These are phyloP conservation scores for Irpex rosettiformis DNA, from an alignment of 1,284 basidiomycete species.

Conservation along the genomic window DNA sequence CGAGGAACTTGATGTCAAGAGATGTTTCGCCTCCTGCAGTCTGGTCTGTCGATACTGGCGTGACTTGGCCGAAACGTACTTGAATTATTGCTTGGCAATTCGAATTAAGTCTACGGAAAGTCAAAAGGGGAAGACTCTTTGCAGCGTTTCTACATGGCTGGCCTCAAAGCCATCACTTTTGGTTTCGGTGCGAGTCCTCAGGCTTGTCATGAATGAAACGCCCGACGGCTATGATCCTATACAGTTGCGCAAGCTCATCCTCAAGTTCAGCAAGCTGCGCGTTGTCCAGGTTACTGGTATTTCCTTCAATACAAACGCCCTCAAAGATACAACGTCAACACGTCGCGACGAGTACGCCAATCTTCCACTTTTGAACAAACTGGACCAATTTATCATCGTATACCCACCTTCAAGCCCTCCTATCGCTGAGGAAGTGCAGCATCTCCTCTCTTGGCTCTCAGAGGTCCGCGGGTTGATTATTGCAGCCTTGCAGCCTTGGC, in stretches of 20 bases:
- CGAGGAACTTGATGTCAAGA: background rate
- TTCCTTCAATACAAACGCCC: background rate
- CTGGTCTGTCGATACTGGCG: background rate
- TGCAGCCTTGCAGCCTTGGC: too few relatives aligned
- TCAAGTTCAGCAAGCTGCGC: background rate
- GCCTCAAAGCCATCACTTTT: background rate
- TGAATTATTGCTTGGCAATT: background rate
- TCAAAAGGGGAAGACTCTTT: background rate
- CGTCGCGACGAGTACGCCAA: background rate
- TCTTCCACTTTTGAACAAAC: background rate
- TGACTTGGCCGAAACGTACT: background rate
- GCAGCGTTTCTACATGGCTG: background rate
- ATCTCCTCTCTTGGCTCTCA: background rate
- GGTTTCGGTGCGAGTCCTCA: background rate
- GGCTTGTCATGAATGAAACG: background rate
- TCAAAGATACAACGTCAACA: too few relatives aligned
- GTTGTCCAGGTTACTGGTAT: background rate
- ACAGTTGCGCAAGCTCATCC: background rate
- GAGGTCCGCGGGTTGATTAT: background rate
- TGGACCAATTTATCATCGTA: background rate
- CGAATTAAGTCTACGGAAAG: background rate
- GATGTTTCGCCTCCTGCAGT: background rate
- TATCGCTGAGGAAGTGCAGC: background rate
- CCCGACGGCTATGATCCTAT: background rate
- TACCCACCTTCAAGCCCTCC: background rate